These are phyloP conservation scores for Trichoderma reesei DNA, from an alignment of 495 filamentous ascomycete genomes.

Conservation along the genomic window DNA sequence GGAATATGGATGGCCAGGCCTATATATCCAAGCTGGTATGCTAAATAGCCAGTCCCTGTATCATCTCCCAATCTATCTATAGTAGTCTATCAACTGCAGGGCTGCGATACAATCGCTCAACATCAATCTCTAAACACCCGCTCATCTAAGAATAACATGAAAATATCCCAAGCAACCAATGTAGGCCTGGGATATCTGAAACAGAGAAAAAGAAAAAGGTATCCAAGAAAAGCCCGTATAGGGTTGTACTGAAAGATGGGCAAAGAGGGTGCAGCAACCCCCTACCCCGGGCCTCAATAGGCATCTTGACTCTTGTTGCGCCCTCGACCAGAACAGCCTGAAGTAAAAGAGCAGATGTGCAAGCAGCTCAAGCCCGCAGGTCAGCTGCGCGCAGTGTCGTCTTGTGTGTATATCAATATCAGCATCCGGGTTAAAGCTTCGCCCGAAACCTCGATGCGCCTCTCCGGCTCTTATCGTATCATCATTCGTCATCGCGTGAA, in stretches of 20 bases:
- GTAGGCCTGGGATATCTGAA: neutral
- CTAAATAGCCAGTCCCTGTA: no score
- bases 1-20: no score
- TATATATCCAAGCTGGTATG: no score
- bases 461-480: neutral
- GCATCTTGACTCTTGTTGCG: no score
- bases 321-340: neutral
- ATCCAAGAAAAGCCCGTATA: neutral
- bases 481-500: neutral
- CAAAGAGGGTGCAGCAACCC: neutral
- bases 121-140: neutral
- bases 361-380: no score
- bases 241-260: neutral
- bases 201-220: neutral
- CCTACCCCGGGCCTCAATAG: no score
- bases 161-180: no score
- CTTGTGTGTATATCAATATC: neutral
- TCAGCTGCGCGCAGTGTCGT: neutral
- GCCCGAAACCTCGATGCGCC: neutral
- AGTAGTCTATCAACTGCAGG: neutral
- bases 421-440: neutral
- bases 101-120: no score
- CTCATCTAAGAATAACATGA: neutral
- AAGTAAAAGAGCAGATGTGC: neutral
- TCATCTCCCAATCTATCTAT: no score